Base-by-base conservation (phyloP, 148 eudicot species). In the Polygonum maritimum region DNA sequence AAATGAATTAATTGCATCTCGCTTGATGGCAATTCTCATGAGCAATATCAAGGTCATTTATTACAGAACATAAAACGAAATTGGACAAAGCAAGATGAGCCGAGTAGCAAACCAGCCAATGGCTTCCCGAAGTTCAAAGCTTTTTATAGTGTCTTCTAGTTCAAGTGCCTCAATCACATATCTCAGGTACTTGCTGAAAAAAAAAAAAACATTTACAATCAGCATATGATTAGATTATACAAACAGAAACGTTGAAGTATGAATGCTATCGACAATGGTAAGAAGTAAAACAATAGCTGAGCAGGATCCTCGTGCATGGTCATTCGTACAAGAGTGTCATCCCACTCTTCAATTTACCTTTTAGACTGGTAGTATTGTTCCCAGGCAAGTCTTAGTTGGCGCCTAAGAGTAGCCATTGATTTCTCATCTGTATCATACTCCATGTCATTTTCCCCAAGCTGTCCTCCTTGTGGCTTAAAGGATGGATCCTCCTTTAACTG, bases 391-490 rank as follows among this genome's bases (percentile, higher is more conserved):
- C 94, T 88, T 76, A 93, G 90, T 71, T 91, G 91, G 54, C 94
- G 97, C 84, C 98, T 91, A 63, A 93, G 94, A 74, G 86, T 81
- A 81, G 97, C 98, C 98, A 93, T 88, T 63, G 98, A 88, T 85
- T 93, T 93, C 81, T 89, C 97, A 84, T 93, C 98, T 79, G 92
- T 82, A 81, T 93, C 98, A 77, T 93, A 89, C 63, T 93, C 96
- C 96, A 93, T 89, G 75, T 93, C 98, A 85, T 91, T 91, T 80
- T 93, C 97, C 77, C 97, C 97, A 76, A 93, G 76, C 52, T 84
- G 87, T 36, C 97, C 98, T 54, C 98, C 98, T 87, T 91, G 98
- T 70, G 98, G 92, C 80, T 93, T 93, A 83, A 93, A 93, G 52
- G 85, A 88, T 69, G 98, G 97, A 75, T 93, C 98, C 79, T 93